phyloP scores from a whole-genome alignment of 371 early-diverging fungal species.

The Mortierella sp. region DNA sequence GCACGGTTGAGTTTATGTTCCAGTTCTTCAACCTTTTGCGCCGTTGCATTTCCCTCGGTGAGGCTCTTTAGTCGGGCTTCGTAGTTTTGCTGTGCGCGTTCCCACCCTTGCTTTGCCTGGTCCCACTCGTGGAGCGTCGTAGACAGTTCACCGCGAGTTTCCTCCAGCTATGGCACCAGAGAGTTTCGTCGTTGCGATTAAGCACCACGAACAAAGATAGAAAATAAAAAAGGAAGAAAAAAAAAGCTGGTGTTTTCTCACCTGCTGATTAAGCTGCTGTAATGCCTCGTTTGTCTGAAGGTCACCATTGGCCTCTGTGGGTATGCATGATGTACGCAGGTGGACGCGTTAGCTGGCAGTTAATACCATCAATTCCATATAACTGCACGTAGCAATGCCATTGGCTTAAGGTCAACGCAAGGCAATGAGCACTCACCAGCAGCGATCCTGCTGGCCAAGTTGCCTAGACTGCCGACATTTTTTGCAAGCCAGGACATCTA shows the following conservation, averaged over 20 bases:
- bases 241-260: not conserved
- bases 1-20: conserved; percentile 35
- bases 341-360: conserved; percentile 8
- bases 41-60: conserved; percentile 39
- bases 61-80: conserved; percentile 40
- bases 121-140: no score
- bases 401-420: no score
- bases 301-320: conserved; percentile 38
- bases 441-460: conserved; percentile 51
- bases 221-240: not conserved
- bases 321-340: not conserved
- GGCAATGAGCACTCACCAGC: conserved; percentile 23
- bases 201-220: no score
- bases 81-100: conserved; percentile 33
- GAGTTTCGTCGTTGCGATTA: conserved; percentile 1
- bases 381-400: no score
- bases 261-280: conserved; percentile 38
- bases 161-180: conserved; percentile 19
- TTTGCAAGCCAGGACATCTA: conserved; percentile 53
- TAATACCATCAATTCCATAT: no score
- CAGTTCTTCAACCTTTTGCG: conserved; percentile 44
- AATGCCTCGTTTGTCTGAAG: conserved; percentile 21
- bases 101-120: conserved; percentile 43
- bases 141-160: conserved; percentile 26
- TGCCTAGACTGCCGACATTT: conserved; percentile 46